Percentiles rank a stretch among this genome's conserved stretches.
Conservation (phyloP, 805 yeast genomes). For the Torulaspora delbrueckii region DNA sequence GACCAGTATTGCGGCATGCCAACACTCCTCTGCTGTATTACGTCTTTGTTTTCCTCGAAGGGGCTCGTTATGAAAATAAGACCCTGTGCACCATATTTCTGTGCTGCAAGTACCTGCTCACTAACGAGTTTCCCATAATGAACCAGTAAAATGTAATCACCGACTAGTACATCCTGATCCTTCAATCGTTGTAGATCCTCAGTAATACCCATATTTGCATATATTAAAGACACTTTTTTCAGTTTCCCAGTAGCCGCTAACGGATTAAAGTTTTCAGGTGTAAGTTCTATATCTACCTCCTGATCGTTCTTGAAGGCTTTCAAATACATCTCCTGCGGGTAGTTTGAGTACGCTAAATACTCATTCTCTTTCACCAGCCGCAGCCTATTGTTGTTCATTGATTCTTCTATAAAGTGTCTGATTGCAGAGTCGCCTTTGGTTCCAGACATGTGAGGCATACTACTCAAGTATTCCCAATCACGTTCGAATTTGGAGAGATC, state of each 20-base stretch:
- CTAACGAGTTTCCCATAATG: slow-evolving; percentile 53
- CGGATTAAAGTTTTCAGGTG: slow-evolving; percentile 56
- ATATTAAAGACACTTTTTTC: slow-evolving; percentile 46
- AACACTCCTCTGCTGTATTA: slow-evolving; percentile 42
- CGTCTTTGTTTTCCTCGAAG: slow-evolving; percentile 27
- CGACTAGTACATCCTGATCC: slow-evolving; percentile 37
- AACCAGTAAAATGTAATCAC: slow-evolving; percentile 53
- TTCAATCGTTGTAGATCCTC: slow-evolving; percentile 47
- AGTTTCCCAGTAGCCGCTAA: slow-evolving; percentile 57
- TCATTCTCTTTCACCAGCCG: slow-evolving; percentile 39
- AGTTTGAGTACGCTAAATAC: slow-evolving; percentile 56
- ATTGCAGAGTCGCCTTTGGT: slow-evolving; percentile 78
- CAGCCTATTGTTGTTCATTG: slow-evolving; percentile 55
- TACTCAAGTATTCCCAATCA: slow-evolving; percentile 64
- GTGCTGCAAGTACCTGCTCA: slow-evolving; percentile 52
- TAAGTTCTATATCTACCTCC: slow-evolving; percentile 27
- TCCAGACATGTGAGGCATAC: slow-evolving; percentile 85
- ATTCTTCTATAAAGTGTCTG: slow-evolving; percentile 58
- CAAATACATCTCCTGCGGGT: slow-evolving; percentile 44
- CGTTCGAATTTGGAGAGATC: slow-evolving; percentile 57
- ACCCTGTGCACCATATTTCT: slow-evolving; percentile 54
- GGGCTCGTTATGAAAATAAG: slow-evolving; percentile 60
- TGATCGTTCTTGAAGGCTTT: slow-evolving; percentile 24
- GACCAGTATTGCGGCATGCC: slow-evolving; percentile 56
- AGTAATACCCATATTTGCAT: slow-evolving; percentile 60